A percentile compares a stretch with the other conserved stretches of the same genome.
These are phyloP conservation scores for Nepenthes alata DNA, from an alignment of 179 eudicot genomes.

Conservation along the genomic window DNA sequence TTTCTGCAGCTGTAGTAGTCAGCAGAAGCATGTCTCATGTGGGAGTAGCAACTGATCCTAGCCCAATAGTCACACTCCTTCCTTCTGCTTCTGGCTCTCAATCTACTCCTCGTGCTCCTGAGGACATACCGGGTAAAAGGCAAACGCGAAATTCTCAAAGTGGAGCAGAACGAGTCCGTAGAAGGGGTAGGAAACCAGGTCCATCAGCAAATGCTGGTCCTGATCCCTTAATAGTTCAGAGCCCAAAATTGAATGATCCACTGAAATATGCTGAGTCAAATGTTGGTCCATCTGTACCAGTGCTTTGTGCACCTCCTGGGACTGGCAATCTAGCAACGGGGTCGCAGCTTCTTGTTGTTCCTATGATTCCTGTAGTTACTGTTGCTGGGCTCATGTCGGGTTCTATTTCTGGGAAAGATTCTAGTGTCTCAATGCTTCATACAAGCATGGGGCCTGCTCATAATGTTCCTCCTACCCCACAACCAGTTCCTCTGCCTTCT, in stretches of 20 bases:
- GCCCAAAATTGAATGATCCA: slow-evolving; percentile 10
- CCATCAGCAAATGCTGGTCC: slow-evolving; percentile 10
- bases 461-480: slow-evolving; percentile 16
- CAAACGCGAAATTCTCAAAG: slow-evolving; percentile 20
- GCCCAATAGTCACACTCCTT: not conserved
- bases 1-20: slow-evolving; percentile 9
- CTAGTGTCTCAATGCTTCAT: slow-evolving; percentile 14
- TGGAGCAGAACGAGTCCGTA: slow-evolving; percentile 25
- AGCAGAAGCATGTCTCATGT: not conserved
- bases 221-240: slow-evolving; percentile 7
- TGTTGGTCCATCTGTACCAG: slow-evolving; percentile 9
- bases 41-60: slow-evolving; percentile 1
- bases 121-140: slow-evolving; percentile 16
- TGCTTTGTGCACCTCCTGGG: slow-evolving; percentile 14
- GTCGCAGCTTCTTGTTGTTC: slow-evolving; percentile 13
- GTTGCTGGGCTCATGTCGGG: slow-evolving; percentile 15
- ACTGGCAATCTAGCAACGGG: slow-evolving; percentile 10
- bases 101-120: not conserved
- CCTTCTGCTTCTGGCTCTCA: slow-evolving; percentile 7
- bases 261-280: slow-evolving; percentile 5
- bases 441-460: slow-evolving; percentile 15
- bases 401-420: slow-evolving; percentile 18
- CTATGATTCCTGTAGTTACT: slow-evolving; percentile 19
- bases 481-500: slow-evolving; percentile 14
- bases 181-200: slow-evolving; percentile 31